These are phyloP conservation scores for Paraleonurus japonicus DNA, from an alignment of 257 asterid species.

Conservation along the genomic window DNA sequence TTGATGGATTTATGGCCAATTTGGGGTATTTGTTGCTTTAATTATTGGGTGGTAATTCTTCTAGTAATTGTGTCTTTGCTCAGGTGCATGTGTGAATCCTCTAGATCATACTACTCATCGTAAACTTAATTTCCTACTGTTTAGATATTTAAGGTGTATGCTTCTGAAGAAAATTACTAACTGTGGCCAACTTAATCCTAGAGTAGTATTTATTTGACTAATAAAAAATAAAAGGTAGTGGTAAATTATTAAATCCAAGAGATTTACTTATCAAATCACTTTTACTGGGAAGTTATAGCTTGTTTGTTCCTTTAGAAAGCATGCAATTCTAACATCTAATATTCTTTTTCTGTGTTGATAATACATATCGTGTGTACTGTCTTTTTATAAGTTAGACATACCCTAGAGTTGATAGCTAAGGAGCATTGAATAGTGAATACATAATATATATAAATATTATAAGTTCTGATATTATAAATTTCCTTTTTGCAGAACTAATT, in stretches of 20 bases:
- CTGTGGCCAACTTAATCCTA: not conserved
- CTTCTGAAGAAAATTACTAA: not conserved
- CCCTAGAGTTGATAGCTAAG: not conserved
- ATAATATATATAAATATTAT: not conserved
- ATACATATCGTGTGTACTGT: not conserved
- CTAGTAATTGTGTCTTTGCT: not conserved
- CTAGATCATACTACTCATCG: not conserved
- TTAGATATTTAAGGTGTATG: not conserved
- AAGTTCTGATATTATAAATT: not conserved
- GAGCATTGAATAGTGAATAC: not conserved
- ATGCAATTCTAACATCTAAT: not conserved
- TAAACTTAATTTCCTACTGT: not conserved
- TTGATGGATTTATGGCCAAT: not conserved
- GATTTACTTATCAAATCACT: not conserved
- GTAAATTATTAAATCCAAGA: not conserved
- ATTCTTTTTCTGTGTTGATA: too few relatives aligned
- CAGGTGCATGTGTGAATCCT: not conserved
- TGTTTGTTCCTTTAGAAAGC: not conserved
- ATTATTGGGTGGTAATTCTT: not conserved
- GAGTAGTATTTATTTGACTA: not conserved
- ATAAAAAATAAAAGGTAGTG: not conserved
- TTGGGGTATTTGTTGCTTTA: not conserved
- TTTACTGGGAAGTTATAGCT: not conserved
- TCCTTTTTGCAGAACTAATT: constrained; percentile 29
- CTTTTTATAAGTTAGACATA: not conserved